phyloP scores from a whole-genome alignment of 306 rosid genomes.

The Acacia confusa region DNA sequence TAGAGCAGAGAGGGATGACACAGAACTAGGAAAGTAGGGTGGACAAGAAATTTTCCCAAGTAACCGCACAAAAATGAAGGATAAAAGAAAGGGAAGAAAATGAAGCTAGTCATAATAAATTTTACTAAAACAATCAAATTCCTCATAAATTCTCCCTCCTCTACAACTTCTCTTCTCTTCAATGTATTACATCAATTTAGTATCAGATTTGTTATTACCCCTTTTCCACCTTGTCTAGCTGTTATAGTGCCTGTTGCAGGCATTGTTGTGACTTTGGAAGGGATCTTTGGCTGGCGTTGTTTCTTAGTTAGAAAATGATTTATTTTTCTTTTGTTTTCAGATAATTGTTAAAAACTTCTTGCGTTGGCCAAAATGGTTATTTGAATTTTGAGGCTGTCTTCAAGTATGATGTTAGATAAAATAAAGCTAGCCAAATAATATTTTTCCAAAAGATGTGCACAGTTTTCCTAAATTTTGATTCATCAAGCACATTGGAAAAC shows the following conservation, averaged over 20 bases:
- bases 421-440: background rate
- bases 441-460: background rate
- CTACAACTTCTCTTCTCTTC: background rate
- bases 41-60: background rate
- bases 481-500: background rate
- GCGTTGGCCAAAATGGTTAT: background rate
- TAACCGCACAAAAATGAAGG: background rate
- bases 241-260: background rate
- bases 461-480: background rate
- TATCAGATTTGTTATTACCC: background rate
- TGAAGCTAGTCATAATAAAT: background rate
- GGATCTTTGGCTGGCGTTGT: background rate
- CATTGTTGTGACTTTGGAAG: background rate
- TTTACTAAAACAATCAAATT: too few species aligned
- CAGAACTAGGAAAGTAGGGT: too few species aligned
- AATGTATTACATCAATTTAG: background rate
- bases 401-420: background rate
- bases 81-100: background rate
- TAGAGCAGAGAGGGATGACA: background rate
- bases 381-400: background rate
- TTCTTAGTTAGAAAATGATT: background rate
- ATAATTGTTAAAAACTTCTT: background rate
- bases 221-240: background rate
- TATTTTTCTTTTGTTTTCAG: background rate
- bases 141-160: background rate